phyloP scores from a whole-genome alignment of 2,329 filamentous ascomycete genomes.

The Tolypocladium guangdongense region DNA sequence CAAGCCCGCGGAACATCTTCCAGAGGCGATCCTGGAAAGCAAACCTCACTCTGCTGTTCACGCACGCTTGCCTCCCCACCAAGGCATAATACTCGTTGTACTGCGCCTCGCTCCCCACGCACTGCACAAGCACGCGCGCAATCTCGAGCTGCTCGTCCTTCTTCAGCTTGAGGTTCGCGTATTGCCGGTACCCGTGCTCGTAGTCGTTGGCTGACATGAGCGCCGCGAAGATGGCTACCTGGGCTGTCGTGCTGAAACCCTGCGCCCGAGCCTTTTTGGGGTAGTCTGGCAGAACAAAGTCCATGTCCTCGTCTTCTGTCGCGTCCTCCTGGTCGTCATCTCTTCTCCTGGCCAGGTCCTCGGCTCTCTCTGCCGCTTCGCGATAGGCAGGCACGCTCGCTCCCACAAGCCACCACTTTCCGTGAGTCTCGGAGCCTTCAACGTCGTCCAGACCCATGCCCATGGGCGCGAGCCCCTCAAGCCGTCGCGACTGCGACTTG shows the following conservation, averaged over 20 bases:
- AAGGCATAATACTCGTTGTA: slow-evolving; percentile 94
- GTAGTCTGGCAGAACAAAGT: slow-evolving; percentile 53
- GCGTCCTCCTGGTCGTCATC: slow-evolving; percentile 10
- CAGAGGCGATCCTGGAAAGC: slow-evolving; percentile 82
- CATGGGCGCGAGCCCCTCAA: slow-evolving; percentile 71
- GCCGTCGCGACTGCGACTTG: slow-evolving; percentile 42
- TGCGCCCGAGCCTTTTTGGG: slow-evolving; percentile 64
- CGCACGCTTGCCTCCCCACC: slow-evolving; percentile 68
- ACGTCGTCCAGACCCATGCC: slow-evolving; percentile 76
- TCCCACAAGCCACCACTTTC: slow-evolving; percentile 97
- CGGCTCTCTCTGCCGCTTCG: slow-evolving; percentile 3
- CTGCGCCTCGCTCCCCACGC: slow-evolving; percentile 66
- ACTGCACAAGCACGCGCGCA: slow-evolving; percentile 77
- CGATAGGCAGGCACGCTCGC: slow-evolving; percentile 63
- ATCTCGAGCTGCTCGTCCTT: slow-evolving; percentile 80
- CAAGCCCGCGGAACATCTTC: slow-evolving; percentile 74
- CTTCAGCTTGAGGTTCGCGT: slow-evolving; percentile 76
- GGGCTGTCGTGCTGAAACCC: slow-evolving; percentile 77
- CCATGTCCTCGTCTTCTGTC: slow-evolving; percentile 35
- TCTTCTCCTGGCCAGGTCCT: slow-evolving; percentile 8
- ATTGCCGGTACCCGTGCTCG: slow-evolving; percentile 69
- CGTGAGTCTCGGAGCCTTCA: slow-evolving; percentile 69
- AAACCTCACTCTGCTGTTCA: slow-evolving; percentile 64
- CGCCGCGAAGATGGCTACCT: slow-evolving; percentile 84
- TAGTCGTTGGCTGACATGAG: slow-evolving; percentile 78